Conservation (phyloP, 768 basidiomycete species). For the Collybia mongolica region DNA sequence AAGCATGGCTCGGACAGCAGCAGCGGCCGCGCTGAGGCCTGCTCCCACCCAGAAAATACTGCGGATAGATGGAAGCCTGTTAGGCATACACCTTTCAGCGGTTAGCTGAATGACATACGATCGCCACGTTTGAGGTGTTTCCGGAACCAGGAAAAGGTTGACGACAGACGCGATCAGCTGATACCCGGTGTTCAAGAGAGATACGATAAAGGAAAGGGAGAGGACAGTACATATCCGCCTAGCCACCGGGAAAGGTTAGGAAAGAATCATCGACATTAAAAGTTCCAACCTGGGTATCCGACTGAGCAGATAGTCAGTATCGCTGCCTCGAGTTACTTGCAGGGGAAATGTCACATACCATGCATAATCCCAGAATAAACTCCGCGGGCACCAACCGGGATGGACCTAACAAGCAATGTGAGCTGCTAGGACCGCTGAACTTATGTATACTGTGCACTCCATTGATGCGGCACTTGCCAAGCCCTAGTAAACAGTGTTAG, state of each 20-base stretch:
- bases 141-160: slow-evolving; percentile 17
- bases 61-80: neutral
- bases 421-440: neutral
- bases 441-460: slow-evolving; percentile 3
- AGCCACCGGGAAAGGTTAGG: too few relatives aligned
- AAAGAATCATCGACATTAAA: too few relatives aligned
- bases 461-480: slow-evolving; percentile 16
- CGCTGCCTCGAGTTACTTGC: neutral
- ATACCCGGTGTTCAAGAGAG: neutral
- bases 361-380: slow-evolving; percentile 16
- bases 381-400: slow-evolving; percentile 12
- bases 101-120: neutral
- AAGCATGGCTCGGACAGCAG: slow-evolving; percentile 46
- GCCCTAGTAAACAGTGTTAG: slow-evolving; percentile 2
- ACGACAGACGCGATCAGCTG: slow-evolving; percentile 15
- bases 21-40: slow-evolving; percentile 51
- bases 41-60: slow-evolving; percentile 59
- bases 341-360: neutral
- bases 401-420: slow-evolving; percentile 5
- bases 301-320: too few relatives aligned
- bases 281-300: too few relatives aligned
- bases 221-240: too few relatives aligned
- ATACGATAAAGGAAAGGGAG: too few relatives aligned
- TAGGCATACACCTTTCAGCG: too few relatives aligned
- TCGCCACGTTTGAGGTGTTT: slow-evolving; percentile 16